Conservation (phyloP, 2,329 filamentous ascomycete genomes). For the Diplodia seriata region DNA sequence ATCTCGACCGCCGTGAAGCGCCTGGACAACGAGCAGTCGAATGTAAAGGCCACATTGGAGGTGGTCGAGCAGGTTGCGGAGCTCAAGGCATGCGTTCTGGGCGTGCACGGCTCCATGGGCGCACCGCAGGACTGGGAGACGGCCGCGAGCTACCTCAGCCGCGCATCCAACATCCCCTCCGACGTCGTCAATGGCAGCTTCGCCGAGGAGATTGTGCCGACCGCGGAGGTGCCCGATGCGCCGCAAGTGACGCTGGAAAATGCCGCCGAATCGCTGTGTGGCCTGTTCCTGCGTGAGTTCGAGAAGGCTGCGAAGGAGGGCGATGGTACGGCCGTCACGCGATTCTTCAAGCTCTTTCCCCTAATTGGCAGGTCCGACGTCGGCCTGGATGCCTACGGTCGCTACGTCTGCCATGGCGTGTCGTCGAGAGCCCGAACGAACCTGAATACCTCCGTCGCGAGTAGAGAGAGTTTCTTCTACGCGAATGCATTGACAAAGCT, state of each 20-base stretch:
- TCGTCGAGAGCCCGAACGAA: conserved; percentile 81
- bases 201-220: conserved; percentile 90
- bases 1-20: conserved; percentile 86
- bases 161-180: conserved; percentile 80
- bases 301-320: conserved; percentile 86
- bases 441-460: conserved; percentile 71
- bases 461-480: conserved; percentile 86
- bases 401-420: conserved; percentile 95
- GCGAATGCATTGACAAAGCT: conserved; percentile 87
- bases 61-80: conserved; percentile 97
- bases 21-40: conserved; percentile 87
- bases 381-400: conserved; percentile 91
- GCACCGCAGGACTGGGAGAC: conserved; percentile 99
- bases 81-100: conserved; percentile 94
- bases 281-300: conserved; percentile 90
- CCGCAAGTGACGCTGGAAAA: conserved; percentile 85
- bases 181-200: conserved; percentile 84
- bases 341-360: conserved; percentile 98
- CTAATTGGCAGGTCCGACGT: conserved; percentile 88
- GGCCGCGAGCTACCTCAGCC: conserved; percentile 85
- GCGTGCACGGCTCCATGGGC: conserved; percentile 94
- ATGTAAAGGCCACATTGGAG: conserved; percentile 86
- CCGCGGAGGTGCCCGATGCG: conserved; percentile 91
- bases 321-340: conserved; percentile 88
- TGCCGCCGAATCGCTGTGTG: conserved; percentile 88